Conservation (phyloP, 129 eudicot species). For the Arctium minus region DNA sequence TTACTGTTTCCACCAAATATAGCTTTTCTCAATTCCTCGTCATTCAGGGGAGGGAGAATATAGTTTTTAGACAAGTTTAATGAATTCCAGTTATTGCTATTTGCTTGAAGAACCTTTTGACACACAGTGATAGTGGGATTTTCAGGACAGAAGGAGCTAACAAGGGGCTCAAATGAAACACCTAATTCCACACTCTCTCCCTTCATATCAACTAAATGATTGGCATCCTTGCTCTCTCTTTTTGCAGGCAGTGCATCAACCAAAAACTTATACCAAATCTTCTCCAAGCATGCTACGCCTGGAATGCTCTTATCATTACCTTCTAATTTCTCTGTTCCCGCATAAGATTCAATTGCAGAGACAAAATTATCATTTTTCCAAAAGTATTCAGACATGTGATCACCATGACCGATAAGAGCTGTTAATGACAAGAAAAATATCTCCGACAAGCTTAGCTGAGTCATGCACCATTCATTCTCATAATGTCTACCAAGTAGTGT, state of each 20-base stretch:
- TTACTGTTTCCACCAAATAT: constrained; percentile 36
- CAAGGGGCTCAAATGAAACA: constrained; percentile 23
- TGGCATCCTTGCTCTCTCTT: constrained; percentile 16
- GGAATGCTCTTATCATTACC: constrained; percentile 11
- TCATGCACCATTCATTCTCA: constrained; percentile 27
- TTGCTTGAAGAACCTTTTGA: constrained; percentile 48
- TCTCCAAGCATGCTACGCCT: constrained; percentile 34
- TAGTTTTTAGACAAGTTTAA: constrained; percentile 63
- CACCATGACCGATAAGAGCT: constrained; percentile 86
- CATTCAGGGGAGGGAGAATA: constrained; percentile 78
- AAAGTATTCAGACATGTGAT: constrained; percentile 64
- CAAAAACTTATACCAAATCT: constrained; percentile 62
- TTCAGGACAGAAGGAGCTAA: constrained; percentile 51
- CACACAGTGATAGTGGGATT: constrained; percentile 81
- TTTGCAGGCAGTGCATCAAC: constrained; percentile 41
- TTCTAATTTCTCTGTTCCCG: constrained; percentile 19
- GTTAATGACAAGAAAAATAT: constrained; percentile 75
- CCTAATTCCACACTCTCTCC: not conserved
- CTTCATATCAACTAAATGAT: constrained; percentile 5
- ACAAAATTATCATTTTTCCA: constrained; percentile 44
- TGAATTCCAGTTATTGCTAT: constrained; percentile 44
- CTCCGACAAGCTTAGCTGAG: constrained; percentile 78
- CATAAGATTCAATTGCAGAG: constrained; percentile 26
- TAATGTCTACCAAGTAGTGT: constrained; percentile 21
- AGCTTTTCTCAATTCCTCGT: constrained; percentile 64